Percentiles rank a stretch among this genome's conserved stretches.
Evolutionary conservation across 163 green algal species (phyloP).

Genomic region (Scenedesmus sp.): DNA sequence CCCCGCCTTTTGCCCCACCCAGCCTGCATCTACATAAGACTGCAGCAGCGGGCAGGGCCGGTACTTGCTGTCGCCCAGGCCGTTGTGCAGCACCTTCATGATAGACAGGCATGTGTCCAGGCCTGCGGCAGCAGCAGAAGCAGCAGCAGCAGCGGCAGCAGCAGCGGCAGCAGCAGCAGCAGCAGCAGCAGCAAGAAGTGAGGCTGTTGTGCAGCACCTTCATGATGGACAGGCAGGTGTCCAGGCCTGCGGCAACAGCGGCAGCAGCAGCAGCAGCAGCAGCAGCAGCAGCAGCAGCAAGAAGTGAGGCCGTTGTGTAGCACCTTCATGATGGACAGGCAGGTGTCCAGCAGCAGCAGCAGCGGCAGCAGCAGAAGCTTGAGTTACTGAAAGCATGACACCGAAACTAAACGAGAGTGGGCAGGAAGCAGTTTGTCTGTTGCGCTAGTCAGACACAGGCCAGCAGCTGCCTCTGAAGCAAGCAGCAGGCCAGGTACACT

Average conservation of each 20-base stretch:
- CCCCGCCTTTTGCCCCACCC: slow-evolving; percentile 73
- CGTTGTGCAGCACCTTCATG: slow-evolving; percentile 88
- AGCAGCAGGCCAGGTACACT: too few relatives aligned
- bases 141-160: neutral
- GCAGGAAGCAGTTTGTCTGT: too few relatives aligned
- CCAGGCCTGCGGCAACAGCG: slow-evolving; percentile 74
- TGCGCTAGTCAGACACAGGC: too few relatives aligned
- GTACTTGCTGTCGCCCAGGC: slow-evolving; percentile 94
- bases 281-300: neutral
- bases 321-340: slow-evolving; percentile 91
- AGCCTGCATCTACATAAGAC: slow-evolving; percentile 90
- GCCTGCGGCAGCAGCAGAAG: slow-evolving; percentile 53
- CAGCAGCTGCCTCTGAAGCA: too few relatives aligned
- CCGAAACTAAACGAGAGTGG: too few relatives aligned
- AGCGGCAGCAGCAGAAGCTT: neutral
- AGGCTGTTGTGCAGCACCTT: slow-evolving; percentile 81
- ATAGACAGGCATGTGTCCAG: slow-evolving; percentile 95
- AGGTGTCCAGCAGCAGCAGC: slow-evolving; percentile 83
- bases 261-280: neutral
- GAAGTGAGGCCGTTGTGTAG: slow-evolving; percentile 72
- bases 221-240: slow-evolving; percentile 96
- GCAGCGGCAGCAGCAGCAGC: neutral
- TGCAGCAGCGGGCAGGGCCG: slow-evolving; percentile 93
- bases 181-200: neutral
- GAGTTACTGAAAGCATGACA: too few relatives aligned